These are phyloP conservation scores for Coleophoma cylindrospora DNA, from an alignment of 2,329 filamentous ascomycete genomes.

Conservation along the genomic window DNA sequence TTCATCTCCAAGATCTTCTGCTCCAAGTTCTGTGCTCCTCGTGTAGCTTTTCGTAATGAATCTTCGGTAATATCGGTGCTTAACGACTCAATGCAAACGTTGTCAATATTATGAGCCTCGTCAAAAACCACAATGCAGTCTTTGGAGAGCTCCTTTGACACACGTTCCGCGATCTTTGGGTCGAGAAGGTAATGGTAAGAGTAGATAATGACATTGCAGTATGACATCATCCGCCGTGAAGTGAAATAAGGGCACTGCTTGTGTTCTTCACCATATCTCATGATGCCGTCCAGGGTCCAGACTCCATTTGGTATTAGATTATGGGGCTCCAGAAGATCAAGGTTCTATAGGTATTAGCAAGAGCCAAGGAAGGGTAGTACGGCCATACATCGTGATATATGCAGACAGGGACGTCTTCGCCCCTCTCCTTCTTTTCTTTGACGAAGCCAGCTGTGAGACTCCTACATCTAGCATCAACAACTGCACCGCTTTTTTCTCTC, in stretches of 20 bases:
- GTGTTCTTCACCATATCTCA: slow-evolving; percentile 87
- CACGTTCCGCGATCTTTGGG: slow-evolving; percentile 84
- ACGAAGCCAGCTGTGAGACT: slow-evolving; percentile 95
- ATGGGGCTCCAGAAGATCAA: slow-evolving; percentile 90
- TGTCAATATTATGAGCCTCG: slow-evolving; percentile 98
- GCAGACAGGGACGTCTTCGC: slow-evolving; percentile 91
- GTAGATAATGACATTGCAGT: slow-evolving; percentile 99
- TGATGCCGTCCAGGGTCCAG: slow-evolving; percentile 87
- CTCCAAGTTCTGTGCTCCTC: slow-evolving; percentile 87
- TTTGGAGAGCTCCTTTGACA: slow-evolving; percentile 93
- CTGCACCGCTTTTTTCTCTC: slow-evolving; percentile 86
- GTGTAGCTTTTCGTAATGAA: slow-evolving; percentile 82
- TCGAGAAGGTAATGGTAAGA: slow-evolving; percentile 98
- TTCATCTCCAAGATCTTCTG: slow-evolving; percentile 92
- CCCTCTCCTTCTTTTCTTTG: slow-evolving; percentile 93
- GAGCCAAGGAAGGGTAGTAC: neutral
- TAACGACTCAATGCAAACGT: slow-evolving; percentile 95
- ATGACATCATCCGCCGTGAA: slow-evolving; percentile 95
- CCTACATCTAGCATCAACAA: slow-evolving; percentile 94
- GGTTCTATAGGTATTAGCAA: slow-evolving; percentile 53
- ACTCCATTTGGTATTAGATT: slow-evolving; percentile 93
- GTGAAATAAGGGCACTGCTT: slow-evolving; percentile 99
- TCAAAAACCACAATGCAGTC: slow-evolving; percentile 99
- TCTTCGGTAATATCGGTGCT: slow-evolving; percentile 97
- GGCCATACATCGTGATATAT: slow-evolving; percentile 80